Evolutionary conservation across 1,284 basidiomycete genomes (phyloP).

Genomic region (Moesziomyces antarcticus): DNA sequence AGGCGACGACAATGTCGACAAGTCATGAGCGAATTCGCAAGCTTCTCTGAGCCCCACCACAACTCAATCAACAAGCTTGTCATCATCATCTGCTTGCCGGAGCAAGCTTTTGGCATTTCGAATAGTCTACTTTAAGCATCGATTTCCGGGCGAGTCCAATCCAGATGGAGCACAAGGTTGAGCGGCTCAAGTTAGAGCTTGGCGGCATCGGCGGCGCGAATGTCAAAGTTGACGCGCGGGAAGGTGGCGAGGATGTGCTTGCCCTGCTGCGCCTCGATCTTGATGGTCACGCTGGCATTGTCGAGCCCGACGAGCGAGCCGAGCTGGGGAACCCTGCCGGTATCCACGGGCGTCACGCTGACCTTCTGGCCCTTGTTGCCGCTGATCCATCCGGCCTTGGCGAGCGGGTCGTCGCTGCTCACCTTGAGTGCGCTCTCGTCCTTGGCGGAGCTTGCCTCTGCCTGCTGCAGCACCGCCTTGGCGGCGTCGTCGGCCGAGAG

Average conservation of each 20-base stretch:
- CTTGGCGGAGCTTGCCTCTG: neutral
- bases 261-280: slow-evolving; percentile 13
- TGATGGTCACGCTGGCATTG: slow-evolving; percentile 24
- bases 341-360: slow-evolving; percentile 38
- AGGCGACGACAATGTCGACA: no score
- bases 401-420: slow-evolving; percentile 33
- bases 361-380: slow-evolving; percentile 38
- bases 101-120: no score
- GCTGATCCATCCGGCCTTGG: slow-evolving; percentile 41
- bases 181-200: slow-evolving; percentile 32
- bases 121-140: no score
- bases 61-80: no score
- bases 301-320: slow-evolving; percentile 29
- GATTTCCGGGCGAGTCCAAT: no score
- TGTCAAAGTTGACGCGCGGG: slow-evolving; percentile 42
- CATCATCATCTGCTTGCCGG: no score
- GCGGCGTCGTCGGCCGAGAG: slow-evolving; percentile 24
- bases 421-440: slow-evolving; percentile 5
- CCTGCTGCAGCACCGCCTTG: slow-evolving; percentile 22
- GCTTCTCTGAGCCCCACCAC: no score
- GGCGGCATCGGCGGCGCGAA: slow-evolving; percentile 24
- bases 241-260: slow-evolving; percentile 36
- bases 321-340: slow-evolving; percentile 41
- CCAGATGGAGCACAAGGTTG: neutral
- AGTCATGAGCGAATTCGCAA: no score